phyloP scores from a whole-genome alignment of 169 alveolate genomes.

The Plasmodium chabaudi region DNA sequence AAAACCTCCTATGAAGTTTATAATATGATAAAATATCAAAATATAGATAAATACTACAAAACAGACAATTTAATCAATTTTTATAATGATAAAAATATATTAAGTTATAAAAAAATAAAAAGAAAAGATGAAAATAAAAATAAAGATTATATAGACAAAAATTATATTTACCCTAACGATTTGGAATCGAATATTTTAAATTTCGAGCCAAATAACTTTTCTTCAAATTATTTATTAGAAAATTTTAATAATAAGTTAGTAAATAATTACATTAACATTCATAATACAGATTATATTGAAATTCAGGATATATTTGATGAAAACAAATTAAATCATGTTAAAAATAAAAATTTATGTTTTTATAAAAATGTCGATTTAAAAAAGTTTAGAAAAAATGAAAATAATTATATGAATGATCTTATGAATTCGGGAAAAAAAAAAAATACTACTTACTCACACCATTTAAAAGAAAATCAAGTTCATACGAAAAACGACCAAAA shows the following conservation, averaged over 20 bases:
- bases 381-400: not conserved
- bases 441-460: too few relatives aligned
- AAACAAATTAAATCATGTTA: slow-evolving; percentile 17
- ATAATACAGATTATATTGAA: slow-evolving; percentile 63
- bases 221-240: slow-evolving; percentile 15
- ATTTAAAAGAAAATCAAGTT: too few relatives aligned
- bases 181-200: slow-evolving; percentile 4
- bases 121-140: not conserved
- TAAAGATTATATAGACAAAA: not conserved
- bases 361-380: slow-evolving; percentile 37
- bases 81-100: slow-evolving; percentile 22
- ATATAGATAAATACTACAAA: slow-evolving; percentile 18
- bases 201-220: slow-evolving; percentile 3
- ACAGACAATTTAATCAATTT: slow-evolving; percentile 24
- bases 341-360: slow-evolving; percentile 63
- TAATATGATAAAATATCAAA: slow-evolving; percentile 20
- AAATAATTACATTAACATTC: slow-evolving; percentile 29
- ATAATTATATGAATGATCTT: not conserved
- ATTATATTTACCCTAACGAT: not conserved
- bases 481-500: too few relatives aligned
- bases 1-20: slow-evolving; percentile 53
- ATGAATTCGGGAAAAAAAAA: too few relatives aligned
- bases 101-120: not conserved
- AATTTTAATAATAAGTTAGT: slow-evolving; percentile 14
- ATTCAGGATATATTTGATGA: slow-evolving; percentile 61